Evolutionary conservation across 305 asterid genomes (phyloP), one percentile per base, ranked within the genome.

Genomic region (Fraxinus dipetala): DNA sequence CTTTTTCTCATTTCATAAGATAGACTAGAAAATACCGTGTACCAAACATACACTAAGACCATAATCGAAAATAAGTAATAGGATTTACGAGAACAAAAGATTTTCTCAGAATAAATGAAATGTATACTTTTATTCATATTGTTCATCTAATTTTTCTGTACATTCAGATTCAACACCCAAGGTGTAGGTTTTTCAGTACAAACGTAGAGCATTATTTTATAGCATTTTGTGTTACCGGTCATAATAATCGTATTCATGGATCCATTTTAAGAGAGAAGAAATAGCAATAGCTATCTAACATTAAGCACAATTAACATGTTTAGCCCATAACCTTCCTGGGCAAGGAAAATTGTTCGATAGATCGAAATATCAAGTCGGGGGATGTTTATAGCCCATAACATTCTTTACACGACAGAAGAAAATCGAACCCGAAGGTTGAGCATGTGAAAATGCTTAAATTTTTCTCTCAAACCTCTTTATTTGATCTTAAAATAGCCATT

Each of bases 401-500:
- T 69, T 26, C 9, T 30, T 31, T 69, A 69, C 75, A 69, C 4
- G 20, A 13, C 70, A 28, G 74, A 28, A 30, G 22, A 69, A 30
- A 69, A 30, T 30, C 35, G 11, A 63, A 63, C 34, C 34, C 43
- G 1, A 8, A 31, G 16, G 75, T 70, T 70, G n/a, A 30, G 8
- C 75, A 31, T 2, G 43, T 31, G 24, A 30, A 70, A 69, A 30
- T 5, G 75, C 75, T 70, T 31, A 77, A 38, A 54, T 54, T 20
- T 51, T 11, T 40, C 78, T n/a, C n/a, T 88, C 77, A 72, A 72
- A 72, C n/a, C 48, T 34, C 77, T 1, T 34, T 72, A n/a, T 72
- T 85, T 3, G 98, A 89, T 85, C 98, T 91, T n/a, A 72, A 35
- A 72, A 72, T 10, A 78, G 97, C 92, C 92, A 94, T 90, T 54